Conservation (phyloP, 805 yeast genomes). For the Ogataea pini region DNA sequence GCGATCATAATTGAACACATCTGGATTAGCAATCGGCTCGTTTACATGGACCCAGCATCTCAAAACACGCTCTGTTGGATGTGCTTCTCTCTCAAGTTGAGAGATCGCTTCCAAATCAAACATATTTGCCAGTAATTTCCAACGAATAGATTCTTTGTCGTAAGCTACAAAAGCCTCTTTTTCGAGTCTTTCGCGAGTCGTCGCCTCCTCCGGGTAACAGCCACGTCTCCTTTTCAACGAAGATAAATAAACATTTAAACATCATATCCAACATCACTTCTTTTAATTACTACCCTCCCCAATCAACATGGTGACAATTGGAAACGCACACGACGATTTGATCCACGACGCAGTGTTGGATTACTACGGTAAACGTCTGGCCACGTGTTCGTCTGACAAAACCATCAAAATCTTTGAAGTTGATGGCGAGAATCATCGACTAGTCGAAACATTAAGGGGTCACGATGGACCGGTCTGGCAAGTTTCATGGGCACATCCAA, state of each 20-base stretch:
- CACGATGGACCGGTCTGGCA: constrained; percentile 99
- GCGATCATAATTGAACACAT: constrained; percentile 47
- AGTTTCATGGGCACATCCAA: constrained; percentile 98
- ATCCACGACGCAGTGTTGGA: constrained; percentile 97
- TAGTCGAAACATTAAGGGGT: constrained; percentile 82
- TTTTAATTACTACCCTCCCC: not conserved
- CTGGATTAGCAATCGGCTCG: constrained; percentile 24
- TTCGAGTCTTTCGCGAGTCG: constrained; percentile 5
- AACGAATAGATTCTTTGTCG: constrained; percentile 35
- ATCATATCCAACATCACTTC: not conserved
- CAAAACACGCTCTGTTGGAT: constrained; percentile 29
- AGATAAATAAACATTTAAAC: not conserved
- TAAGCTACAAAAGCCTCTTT: constrained; percentile 29
- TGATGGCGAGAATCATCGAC: constrained; percentile 78
- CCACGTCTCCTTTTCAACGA: not conserved
- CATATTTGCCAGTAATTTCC: constrained; percentile 37
- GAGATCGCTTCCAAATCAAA: constrained; percentile 33
- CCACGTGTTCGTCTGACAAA: constrained; percentile 95
- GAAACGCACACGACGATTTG: constrained; percentile 88
- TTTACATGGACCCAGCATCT: constrained; percentile 37
- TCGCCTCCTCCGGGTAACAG: constrained; percentile 4
- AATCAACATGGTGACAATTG: constrained; percentile 65
- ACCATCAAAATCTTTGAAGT: constrained; percentile 93
- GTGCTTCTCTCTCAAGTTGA: constrained; percentile 16
- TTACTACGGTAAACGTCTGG: constrained; percentile 93